Evolutionary conservation across 2,329 filamentous ascomycete genomes (phyloP).

Genomic region (Lachnellula cervina): DNA sequence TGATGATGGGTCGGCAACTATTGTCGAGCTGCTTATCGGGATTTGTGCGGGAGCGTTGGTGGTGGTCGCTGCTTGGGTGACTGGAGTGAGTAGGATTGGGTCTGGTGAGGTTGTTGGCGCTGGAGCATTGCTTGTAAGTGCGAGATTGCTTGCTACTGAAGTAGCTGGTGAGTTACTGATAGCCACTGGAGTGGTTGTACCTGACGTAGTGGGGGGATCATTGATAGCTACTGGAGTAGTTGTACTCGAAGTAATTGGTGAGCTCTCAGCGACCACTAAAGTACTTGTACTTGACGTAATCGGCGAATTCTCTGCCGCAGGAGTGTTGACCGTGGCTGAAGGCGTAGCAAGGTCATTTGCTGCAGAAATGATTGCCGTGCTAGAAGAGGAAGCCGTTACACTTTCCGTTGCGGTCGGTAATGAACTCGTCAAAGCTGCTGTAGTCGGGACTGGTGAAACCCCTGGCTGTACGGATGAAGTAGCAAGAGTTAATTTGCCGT

Average conservation of each 20-base stretch:
- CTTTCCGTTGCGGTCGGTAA: neutral
- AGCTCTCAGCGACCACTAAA: neutral
- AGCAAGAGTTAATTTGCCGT: neutral
- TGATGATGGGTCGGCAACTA: conserved; percentile 20
- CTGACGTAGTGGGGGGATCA: neutral
- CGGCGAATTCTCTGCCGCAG: too few relatives aligned
- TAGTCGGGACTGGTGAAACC: neutral
- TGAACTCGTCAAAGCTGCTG: neutral
- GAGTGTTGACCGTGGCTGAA: too few relatives aligned
- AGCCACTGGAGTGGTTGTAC: neutral
- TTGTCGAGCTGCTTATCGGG: conserved; percentile 18
- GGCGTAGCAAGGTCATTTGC: neutral
- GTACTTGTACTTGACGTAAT: neutral
- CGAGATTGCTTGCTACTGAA: neutral
- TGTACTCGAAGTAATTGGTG: neutral
- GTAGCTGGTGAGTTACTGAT: neutral
- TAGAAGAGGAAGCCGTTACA: neutral
- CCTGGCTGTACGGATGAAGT: neutral
- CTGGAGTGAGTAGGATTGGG: neutral
- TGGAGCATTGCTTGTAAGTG: neutral
- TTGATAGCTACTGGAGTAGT: neutral
- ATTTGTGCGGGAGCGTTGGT: neutral
- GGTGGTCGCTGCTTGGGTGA: neutral
- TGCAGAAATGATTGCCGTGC: neutral
- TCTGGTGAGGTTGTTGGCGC: neutral